These are phyloP conservation scores for Cucurbita argyrosperma DNA, from an alignment of 306 rosid genomes.

Conservation along the genomic window DNA sequence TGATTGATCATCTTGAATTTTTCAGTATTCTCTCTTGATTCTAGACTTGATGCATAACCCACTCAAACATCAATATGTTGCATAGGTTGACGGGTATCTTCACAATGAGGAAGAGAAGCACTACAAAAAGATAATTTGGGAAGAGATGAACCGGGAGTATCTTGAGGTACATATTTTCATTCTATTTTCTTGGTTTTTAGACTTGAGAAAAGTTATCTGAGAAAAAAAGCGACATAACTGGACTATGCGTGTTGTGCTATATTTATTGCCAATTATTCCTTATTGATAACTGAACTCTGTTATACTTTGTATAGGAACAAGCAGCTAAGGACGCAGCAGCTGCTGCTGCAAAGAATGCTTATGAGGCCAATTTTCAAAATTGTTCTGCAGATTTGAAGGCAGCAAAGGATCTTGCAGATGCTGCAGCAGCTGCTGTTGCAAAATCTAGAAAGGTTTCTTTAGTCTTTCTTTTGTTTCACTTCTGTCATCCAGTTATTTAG, in stretches of 20 bases:
- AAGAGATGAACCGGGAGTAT: conserved; percentile 49
- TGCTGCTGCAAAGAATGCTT: conserved; percentile 26
- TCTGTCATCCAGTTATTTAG: background rate
- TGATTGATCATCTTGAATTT: background rate
- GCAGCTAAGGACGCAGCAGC: conserved; percentile 46
- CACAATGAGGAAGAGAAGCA: conserved; percentile 46
- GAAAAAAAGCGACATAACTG: background rate
- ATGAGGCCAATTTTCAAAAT: conserved; percentile 28
- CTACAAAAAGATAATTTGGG: conserved; percentile 44
- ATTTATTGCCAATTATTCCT: background rate
- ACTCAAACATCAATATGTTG: background rate
- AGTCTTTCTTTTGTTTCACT: background rate
- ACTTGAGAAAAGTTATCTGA: background rate
- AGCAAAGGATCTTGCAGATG: conserved; percentile 26
- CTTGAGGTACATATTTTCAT: conserved; percentile 36
- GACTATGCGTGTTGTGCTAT: background rate
- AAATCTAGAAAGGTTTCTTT: background rate
- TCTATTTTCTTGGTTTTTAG: background rate
- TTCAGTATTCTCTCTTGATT: background rate
- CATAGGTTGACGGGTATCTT: conserved; percentile 48
- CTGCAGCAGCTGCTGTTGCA: conserved; percentile 20
- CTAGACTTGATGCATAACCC: background rate
- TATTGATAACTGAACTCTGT: background rate
- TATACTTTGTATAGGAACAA: conserved; percentile 35
- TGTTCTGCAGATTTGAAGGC: conserved; percentile 26